Evolutionary conservation across 2,329 filamentous ascomycete genomes (phyloP).

Genomic region (Lojkania enalia): DNA sequence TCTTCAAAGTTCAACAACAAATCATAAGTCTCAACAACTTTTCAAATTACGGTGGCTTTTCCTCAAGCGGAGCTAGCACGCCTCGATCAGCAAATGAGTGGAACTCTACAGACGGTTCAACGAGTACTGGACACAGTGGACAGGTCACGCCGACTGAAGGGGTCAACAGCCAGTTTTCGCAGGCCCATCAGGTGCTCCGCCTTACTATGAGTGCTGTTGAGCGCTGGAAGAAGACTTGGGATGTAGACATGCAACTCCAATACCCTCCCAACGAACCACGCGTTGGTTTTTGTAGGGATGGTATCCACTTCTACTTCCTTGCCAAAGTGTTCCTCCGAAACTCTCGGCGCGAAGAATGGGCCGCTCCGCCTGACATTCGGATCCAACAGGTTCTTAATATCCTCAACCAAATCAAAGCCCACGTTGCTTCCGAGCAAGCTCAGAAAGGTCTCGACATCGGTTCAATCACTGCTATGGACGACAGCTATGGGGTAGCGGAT

Average conservation of each 20-base stretch:
- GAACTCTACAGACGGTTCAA: constrained; percentile 50
- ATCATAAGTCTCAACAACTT: constrained; percentile 29
- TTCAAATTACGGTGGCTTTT: constrained; percentile 21
- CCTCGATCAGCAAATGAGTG: constrained; percentile 64
- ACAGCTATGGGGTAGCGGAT: constrained; percentile 65
- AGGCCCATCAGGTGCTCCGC: constrained; percentile 53
- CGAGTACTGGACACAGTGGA: constrained; percentile 36
- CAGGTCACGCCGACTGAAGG: constrained; percentile 50
- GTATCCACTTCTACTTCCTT: constrained; percentile 73
- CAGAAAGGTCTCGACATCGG: constrained; percentile 68
- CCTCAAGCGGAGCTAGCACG: constrained; percentile 55
- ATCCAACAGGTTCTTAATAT: constrained; percentile 64
- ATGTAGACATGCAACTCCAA: constrained; percentile 68
- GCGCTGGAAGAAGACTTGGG: constrained; percentile 74
- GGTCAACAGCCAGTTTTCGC: constrained; percentile 51
- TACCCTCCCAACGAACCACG: constrained; percentile 65
- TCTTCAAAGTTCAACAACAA: constrained; percentile 58
- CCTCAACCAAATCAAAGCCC: constrained; percentile 62
- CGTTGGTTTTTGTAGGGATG: constrained; percentile 71
- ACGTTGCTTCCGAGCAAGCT: constrained; percentile 66
- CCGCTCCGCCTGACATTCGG: constrained; percentile 61
- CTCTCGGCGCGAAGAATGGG: constrained; percentile 57
- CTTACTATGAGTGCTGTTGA: constrained; percentile 60
- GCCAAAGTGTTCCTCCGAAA: constrained; percentile 67
- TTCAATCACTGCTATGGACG: constrained; percentile 69